Percentiles rank a stretch among this genome's conserved stretches.
phyloP scores from a whole-genome alignment of 345 rosid species.

The thale cress (Arabidopsis thaliana) region TAIR10.1 NC_003075.7:14466501-14467000 shows the following conservation, averaged over 20 bases:
- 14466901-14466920: constrained; percentile 88
- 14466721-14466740: constrained; percentile 75
- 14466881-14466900: constrained; percentile 45
- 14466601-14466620: constrained; percentile 41
- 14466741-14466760: not conserved
- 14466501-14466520: constrained; percentile 24
- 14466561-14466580: constrained; percentile 25
- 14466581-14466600: constrained; percentile 29
- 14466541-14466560: constrained; percentile 44
- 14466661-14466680: constrained; percentile 83
- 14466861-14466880: not conserved
- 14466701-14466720: constrained; percentile 74
- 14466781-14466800: constrained; percentile 8
- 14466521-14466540: constrained; percentile 30
- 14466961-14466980: constrained; percentile 74
- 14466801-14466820: not conserved
- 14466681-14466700: constrained; percentile 84
- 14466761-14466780: not conserved
- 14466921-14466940: constrained; percentile 80
- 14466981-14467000: constrained; percentile 66
- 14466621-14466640: constrained; percentile 41
- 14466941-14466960: constrained; percentile 81
- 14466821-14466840: not conserved
- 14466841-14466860: not conserved
- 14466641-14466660: constrained; percentile 56